phyloP scores from a whole-genome alignment of 768 basidiomycete species.

The Leccinum uliginosum region DNA sequence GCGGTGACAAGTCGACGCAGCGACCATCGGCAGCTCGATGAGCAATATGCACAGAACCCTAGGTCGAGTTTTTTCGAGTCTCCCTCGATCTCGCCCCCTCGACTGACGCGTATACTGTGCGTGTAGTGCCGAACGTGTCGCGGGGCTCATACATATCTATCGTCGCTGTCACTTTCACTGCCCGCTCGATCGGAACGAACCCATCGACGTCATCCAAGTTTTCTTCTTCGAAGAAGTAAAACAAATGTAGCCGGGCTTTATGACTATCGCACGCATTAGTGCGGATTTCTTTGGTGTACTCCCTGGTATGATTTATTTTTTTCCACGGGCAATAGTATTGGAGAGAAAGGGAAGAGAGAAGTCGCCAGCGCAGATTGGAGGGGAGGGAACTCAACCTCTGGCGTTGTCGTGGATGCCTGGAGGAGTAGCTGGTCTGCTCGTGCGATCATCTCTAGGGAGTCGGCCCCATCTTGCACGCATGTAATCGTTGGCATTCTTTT shows the following conservation, averaged over 20 bases:
- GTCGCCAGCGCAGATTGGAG: background rate
- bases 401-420: background rate
- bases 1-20: slow-evolving; percentile 13
- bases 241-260: slow-evolving; percentile 18
- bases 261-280: slow-evolving; percentile 30
- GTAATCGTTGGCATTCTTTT: background rate
- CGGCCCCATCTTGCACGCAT: background rate
- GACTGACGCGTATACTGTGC: background rate
- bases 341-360: background rate
- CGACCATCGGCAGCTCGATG: background rate
- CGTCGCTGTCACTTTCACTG: slow-evolving; percentile 2
- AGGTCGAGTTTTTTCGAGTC: background rate
- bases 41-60: background rate
- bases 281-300: slow-evolving; percentile 17
- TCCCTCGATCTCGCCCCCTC: background rate
- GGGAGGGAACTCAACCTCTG: background rate
- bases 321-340: slow-evolving; percentile 16
- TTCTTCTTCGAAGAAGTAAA: background rate
- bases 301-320: slow-evolving; percentile 11
- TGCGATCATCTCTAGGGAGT: background rate
- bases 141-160: background rate
- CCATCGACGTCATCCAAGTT: slow-evolving; percentile 16
- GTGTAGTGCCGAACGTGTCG: background rate
- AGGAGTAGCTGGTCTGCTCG: background rate
- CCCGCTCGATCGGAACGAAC: slow-evolving; percentile 10